Percentiles rank a stretch among this genome's conserved stretches.
phyloP scores from a whole-genome alignment of 768 basidiomycete species.

The Boletus rubropictus region DNA sequence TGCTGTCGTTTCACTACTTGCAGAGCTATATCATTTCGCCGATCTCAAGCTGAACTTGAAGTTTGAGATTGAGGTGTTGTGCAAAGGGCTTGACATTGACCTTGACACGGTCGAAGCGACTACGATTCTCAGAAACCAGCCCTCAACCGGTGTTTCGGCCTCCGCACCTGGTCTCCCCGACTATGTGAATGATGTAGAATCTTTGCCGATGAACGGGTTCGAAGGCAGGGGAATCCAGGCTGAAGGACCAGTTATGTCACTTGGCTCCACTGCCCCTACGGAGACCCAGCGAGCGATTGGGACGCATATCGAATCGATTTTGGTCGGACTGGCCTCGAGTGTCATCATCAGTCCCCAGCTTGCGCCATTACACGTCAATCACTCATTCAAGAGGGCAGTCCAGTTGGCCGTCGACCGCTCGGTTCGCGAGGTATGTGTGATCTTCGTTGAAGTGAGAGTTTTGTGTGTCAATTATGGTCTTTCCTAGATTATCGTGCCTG shows the following conservation, averaged over 20 bases:
- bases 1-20: slow-evolving; percentile 87
- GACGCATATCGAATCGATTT: slow-evolving; percentile 76
- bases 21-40: slow-evolving; percentile 95
- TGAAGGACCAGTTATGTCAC: slow-evolving; percentile 58
- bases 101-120: slow-evolving; percentile 82
- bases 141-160: slow-evolving; percentile 47
- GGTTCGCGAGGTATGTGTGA: slow-evolving; percentile 72
- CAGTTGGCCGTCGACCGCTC: slow-evolving; percentile 89
- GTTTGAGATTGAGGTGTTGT: slow-evolving; percentile 97
- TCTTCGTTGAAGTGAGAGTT: neutral
- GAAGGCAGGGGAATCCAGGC: slow-evolving; percentile 43
- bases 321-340: slow-evolving; percentile 61
- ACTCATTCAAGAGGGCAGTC: slow-evolving; percentile 84
- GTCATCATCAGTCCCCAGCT: slow-evolving; percentile 77
- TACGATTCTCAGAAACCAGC: slow-evolving; percentile 73
- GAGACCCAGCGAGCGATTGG: slow-evolving; percentile 66
- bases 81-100: slow-evolving; percentile 85
- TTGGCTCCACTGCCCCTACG: slow-evolving; percentile 54
- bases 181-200: slow-evolving; percentile 74
- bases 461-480: neutral
- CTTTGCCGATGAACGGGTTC: slow-evolving; percentile 70
- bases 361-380: slow-evolving; percentile 67
- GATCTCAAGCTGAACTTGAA: slow-evolving; percentile 95
- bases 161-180: slow-evolving; percentile 63
- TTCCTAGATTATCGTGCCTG: slow-evolving; percentile 84